Conservation (phyloP, 805 yeast genomes). For the Cyberlindnera subsufficiens region DNA sequence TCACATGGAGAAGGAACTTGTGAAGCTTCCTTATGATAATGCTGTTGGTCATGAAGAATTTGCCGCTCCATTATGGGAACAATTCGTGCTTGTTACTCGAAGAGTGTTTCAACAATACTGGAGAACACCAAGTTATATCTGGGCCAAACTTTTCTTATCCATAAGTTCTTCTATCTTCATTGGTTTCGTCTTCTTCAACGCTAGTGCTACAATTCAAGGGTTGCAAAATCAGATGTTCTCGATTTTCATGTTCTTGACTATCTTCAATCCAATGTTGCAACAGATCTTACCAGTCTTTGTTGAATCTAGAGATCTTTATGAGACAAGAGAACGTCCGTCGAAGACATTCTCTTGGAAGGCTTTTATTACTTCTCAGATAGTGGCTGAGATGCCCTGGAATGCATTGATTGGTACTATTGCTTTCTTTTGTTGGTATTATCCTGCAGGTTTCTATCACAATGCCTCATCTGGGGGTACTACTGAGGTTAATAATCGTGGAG, state of each 20-base stretch:
- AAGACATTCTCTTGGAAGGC: slow-evolving; percentile 65
- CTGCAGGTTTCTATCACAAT: slow-evolving; percentile 45
- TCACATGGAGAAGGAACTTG: slow-evolving; percentile 56
- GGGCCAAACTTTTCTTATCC: slow-evolving; percentile 53
- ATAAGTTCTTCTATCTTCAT: slow-evolving; percentile 55
- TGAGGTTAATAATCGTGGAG: slow-evolving; percentile 11
- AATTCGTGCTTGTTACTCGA: slow-evolving; percentile 39
- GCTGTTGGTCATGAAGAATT: slow-evolving; percentile 32
- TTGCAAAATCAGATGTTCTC: slow-evolving; percentile 81
- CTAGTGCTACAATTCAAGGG: slow-evolving; percentile 57
- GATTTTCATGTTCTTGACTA: slow-evolving; percentile 59
- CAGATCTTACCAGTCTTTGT: slow-evolving; percentile 62
- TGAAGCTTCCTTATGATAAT: slow-evolving; percentile 29
- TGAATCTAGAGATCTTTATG: slow-evolving; percentile 58
- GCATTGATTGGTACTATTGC: slow-evolving; percentile 55
- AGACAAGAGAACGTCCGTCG: slow-evolving; percentile 69
- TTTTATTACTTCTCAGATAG: slow-evolving; percentile 54
- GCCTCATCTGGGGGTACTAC: slow-evolving; percentile 1
- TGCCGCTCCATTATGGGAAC: slow-evolving; percentile 39
- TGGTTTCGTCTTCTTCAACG: slow-evolving; percentile 72
- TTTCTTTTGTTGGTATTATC: slow-evolving; percentile 64
- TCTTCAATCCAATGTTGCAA: slow-evolving; percentile 50
- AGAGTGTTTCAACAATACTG: slow-evolving; percentile 62
- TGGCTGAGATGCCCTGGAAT: slow-evolving; percentile 66
- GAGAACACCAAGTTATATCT: slow-evolving; percentile 60